Base-by-base conservation (phyloP, 345 rosid genomes). In the Heritiera fomes region DNA sequence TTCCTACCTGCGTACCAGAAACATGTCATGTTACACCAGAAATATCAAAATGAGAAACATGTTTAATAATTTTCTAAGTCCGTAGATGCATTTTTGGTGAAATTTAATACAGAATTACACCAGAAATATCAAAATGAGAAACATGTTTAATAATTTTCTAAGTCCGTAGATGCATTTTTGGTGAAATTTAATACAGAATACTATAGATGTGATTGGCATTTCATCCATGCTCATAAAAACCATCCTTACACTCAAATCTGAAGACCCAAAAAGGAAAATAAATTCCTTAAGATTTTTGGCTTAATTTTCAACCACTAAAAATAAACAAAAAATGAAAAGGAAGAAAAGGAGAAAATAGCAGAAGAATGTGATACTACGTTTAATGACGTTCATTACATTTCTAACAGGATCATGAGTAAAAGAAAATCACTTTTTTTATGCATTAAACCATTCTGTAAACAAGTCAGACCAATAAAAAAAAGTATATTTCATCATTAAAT, bases 221-320 rank as follows among this genome's bases (percentile, higher is more conserved):
- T 5, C 38, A 80, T 56, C 56, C 62, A 5, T 9, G 1, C 17
- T 34, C 62, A 65, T 32, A 6, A 49, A 71, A 70, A 78, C 67
- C 69, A 75, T 67, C 69, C 55, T 78, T 67, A n/a, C 67, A 71
- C 78, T 76, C 76, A 75, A 83, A 81, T 58, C 79, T 71, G 73
- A 80, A 67, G 7, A 13, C 46, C 49, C 63, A 40, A 18, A 69
- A 71, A 64, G 68, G 49, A 17, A 3, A 76, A 40, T 32, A 66
- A 83, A 70, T 53, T 15, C 56, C 78, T 75, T 30, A 65, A 76
- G 63, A 81, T 75, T 77, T 81, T 84, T 76, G 65, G 71, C 84
- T 75, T 76, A 53, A 67, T 52, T 38, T 61, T 62, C 79, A 71
- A 71, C 77, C 67, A 62, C 61, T 43, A 23, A 53, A 47, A 71